phyloP scores from a whole-genome alignment of 805 yeast species.

The Saturnispora saitoi region DNA sequence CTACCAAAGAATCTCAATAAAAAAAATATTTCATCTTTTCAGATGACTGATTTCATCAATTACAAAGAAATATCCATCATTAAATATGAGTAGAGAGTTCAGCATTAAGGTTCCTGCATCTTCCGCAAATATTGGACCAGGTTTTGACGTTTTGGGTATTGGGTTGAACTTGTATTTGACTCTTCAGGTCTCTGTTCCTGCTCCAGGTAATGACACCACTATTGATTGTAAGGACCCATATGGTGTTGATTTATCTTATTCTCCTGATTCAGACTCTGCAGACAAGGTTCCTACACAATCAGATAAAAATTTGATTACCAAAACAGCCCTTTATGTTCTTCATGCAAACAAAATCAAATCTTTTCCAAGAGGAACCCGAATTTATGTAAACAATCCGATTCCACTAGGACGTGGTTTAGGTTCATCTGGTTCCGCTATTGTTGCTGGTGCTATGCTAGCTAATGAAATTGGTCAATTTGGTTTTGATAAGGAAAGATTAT shows the following conservation, averaged over 20 bases:
- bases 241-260: slow-evolving; percentile 61
- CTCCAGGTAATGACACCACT: slow-evolving; percentile 32
- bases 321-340: slow-evolving; percentile 85
- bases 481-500: slow-evolving; percentile 69
- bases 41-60: background rate
- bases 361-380: slow-evolving; percentile 78
- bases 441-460: slow-evolving; percentile 89
- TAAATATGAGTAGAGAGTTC: slow-evolving; percentile 42
- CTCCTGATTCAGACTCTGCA: slow-evolving; percentile 41
- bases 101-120: slow-evolving; percentile 84
- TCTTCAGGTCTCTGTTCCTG: slow-evolving; percentile 49
- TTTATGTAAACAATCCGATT: slow-evolving; percentile 81
- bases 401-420: slow-evolving; percentile 97
- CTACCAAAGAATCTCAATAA: background rate
- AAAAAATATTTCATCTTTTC: background rate
- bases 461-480: slow-evolving; percentile 72
- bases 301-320: slow-evolving; percentile 77
- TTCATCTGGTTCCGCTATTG: slow-evolving; percentile 97
- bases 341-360: slow-evolving; percentile 68
- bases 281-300: slow-evolving; percentile 60
- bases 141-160: slow-evolving; percentile 92
- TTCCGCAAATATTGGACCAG: slow-evolving; percentile 97
- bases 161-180: slow-evolving; percentile 72
- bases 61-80: background rate
- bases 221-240: slow-evolving; percentile 50